phyloP scores from a whole-genome alignment of 768 basidiomycete genomes.

The Leucocoprinus leucothites region DNA sequence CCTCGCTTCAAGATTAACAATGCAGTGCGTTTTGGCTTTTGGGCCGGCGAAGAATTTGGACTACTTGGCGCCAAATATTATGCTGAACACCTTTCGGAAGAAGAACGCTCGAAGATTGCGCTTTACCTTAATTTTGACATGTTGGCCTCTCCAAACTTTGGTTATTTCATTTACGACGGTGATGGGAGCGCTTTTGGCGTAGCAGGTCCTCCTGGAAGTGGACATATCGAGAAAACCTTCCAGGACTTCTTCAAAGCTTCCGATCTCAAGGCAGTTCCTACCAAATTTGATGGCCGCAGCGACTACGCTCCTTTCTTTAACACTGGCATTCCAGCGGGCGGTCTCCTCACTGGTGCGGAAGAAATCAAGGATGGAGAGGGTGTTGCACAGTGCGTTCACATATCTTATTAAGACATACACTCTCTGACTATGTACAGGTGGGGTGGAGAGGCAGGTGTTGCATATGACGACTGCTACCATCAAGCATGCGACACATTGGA shows the following conservation, averaged over 20 bases:
- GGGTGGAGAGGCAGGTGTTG: constrained; percentile 25
- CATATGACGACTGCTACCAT: constrained; percentile 30
- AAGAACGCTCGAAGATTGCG: constrained; percentile 24
- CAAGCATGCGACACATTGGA: constrained; percentile 24
- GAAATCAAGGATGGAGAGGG: constrained; percentile 25
- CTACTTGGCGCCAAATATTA: constrained; percentile 29
- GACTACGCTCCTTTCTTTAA: constrained; percentile 32
- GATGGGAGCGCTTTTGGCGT: constrained; percentile 26
- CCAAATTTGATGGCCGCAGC: constrained; percentile 24
- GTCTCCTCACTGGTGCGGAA: constrained; percentile 28
- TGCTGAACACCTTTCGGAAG: constrained; percentile 22
- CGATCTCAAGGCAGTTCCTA: constrained; percentile 20
- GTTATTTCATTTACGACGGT: constrained; percentile 26
- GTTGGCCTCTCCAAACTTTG: constrained; percentile 29
- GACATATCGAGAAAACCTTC: constrained; percentile 27
- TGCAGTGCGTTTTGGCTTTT: constrained; percentile 30
- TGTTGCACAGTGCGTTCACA: constrained; percentile 16
- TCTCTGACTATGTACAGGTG: constrained; percentile 17
- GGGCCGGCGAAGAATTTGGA: constrained; percentile 30
- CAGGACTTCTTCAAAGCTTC: constrained; percentile 22
- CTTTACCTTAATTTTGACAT: constrained; percentile 34
- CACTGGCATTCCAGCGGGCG: constrained; percentile 27
- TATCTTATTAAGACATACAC: not conserved
- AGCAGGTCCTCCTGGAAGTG: constrained; percentile 27
- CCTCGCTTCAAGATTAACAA: constrained; percentile 27